Percentiles rank a stretch among this genome's conserved stretches.
These are phyloP conservation scores for Pistacia vera DNA, from an alignment of 345 rosid species.

Conservation along the genomic window DNA sequence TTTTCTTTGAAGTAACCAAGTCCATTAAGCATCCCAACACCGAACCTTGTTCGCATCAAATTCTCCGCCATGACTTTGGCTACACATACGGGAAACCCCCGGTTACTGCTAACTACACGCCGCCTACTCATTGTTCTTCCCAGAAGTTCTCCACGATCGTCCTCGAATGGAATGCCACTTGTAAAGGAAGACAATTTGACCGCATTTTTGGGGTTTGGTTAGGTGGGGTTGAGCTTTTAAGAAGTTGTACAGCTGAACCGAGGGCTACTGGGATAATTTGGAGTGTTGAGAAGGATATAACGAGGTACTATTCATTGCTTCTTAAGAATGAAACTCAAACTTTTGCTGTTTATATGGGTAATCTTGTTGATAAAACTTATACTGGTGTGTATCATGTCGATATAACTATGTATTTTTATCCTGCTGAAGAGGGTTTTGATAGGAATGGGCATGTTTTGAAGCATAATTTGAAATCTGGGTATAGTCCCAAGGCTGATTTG, in stretches of 20 bases:
- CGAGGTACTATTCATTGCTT: constrained; percentile 72
- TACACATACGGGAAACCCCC: constrained; percentile 71
- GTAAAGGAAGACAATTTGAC: constrained; percentile 79
- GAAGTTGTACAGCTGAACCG: constrained; percentile 97
- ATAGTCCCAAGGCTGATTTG: constrained; percentile 62
- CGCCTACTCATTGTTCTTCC: constrained; percentile 59
- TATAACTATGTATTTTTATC: constrained; percentile 65
- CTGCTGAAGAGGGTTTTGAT: constrained; percentile 26
- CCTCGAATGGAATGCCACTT: constrained; percentile 78
- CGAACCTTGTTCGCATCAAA: constrained; percentile 46
- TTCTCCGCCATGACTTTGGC: constrained; percentile 76
- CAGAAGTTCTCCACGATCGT: constrained; percentile 64
- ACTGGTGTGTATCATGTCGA: constrained; percentile 85
- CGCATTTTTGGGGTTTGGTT: constrained; percentile 92
- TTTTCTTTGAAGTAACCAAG: constrained; percentile 75
- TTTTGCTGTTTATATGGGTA: constrained; percentile 72
- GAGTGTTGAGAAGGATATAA: constrained; percentile 77
- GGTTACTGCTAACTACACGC: constrained; percentile 63
- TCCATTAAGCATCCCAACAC: constrained; percentile 47
- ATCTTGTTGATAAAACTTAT: constrained; percentile 60
- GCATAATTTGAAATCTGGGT: constrained; percentile 23
- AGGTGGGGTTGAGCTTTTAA: constrained; percentile 82
- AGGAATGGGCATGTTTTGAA: constrained; percentile 1
- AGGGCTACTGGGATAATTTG: constrained; percentile 68
- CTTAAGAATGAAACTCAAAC: constrained; percentile 53